Conservation (phyloP, 2,329 filamentous ascomycete species). For the Lojkania enalia region DNA sequence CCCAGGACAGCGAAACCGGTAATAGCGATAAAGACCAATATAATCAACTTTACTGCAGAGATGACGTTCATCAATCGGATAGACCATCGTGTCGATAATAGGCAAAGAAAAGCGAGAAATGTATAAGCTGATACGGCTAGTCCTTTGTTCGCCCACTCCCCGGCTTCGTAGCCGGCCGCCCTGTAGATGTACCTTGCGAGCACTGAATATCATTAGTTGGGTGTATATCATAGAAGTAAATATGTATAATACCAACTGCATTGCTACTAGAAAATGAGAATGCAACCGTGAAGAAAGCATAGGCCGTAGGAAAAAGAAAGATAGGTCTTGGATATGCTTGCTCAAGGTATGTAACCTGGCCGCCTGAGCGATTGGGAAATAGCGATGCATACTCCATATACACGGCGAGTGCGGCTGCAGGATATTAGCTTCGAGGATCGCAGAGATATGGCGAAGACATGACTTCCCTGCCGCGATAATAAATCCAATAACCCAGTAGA, state of each 20-base stretch:
- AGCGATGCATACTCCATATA: slow-evolving; percentile 33
- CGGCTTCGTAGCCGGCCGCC: slow-evolving; percentile 27
- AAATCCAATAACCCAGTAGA: slow-evolving; percentile 35
- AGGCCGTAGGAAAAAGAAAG: slow-evolving; percentile 34
- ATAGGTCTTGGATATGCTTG: slow-evolving; percentile 33
- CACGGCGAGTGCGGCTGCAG: slow-evolving; percentile 28
- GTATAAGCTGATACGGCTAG: slow-evolving; percentile 32
- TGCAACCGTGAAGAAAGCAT: slow-evolving; percentile 32
- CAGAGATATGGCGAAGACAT: background rate
- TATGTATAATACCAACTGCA: slow-evolving; percentile 17
- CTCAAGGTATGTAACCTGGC: slow-evolving; percentile 36
- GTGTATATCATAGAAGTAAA: background rate
- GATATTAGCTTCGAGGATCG: background rate
- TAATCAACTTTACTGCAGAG: slow-evolving; percentile 60
- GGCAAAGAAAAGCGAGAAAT: slow-evolving; percentile 27
- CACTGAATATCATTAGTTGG: slow-evolving; percentile 12
- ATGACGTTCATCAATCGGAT: slow-evolving; percentile 36
- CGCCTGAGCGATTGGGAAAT: slow-evolving; percentile 34
- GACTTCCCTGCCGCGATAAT: slow-evolving; percentile 29
- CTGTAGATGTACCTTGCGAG: slow-evolving; percentile 36
- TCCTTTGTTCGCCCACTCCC: slow-evolving; percentile 35
- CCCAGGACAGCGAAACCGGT: slow-evolving; percentile 37
- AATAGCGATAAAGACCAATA: slow-evolving; percentile 58
- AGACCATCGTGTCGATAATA: slow-evolving; percentile 32
- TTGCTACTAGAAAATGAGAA: slow-evolving; percentile 38